Conservation (phyloP, 768 basidiomycete genomes). For the Artomyces pyxidatus region DNA sequence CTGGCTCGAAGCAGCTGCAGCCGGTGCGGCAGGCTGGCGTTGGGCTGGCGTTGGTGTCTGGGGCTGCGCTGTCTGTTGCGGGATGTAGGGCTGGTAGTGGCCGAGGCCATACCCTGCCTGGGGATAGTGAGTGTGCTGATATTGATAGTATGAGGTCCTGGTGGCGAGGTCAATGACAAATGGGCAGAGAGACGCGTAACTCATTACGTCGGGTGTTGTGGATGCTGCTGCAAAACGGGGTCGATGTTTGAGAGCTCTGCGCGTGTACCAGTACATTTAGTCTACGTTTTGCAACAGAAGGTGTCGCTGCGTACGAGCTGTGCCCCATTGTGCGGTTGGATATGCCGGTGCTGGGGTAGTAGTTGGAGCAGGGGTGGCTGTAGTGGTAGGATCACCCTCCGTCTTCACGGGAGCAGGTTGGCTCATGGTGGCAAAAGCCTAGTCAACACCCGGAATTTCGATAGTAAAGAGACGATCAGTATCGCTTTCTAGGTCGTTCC, state of each 20-base stretch:
- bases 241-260: slow-evolving; percentile 19
- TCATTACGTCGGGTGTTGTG: slow-evolving; percentile 14
- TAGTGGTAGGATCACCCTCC: slow-evolving; percentile 6
- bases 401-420: slow-evolving; percentile 3
- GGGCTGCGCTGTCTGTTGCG: slow-evolving; percentile 18
- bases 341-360: slow-evolving; percentile 10
- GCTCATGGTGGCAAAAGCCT: no score
- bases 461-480: no score
- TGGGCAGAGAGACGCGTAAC: not conserved
- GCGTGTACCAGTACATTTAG: no score
- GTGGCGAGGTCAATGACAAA: slow-evolving; percentile 2
- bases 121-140: slow-evolving; percentile 18
- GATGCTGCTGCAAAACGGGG: slow-evolving; percentile 16
- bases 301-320: slow-evolving; percentile 12
- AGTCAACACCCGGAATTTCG: no score
- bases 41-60: slow-evolving; percentile 13
- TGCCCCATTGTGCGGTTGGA: slow-evolving; percentile 5
- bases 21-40: slow-evolving; percentile 1
- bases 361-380: slow-evolving; percentile 3
- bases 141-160: slow-evolving; percentile 16
- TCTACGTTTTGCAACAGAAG: no score
- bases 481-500: no score
- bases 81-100: slow-evolving; percentile 22
- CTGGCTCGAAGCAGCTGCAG: slow-evolving; percentile 5
- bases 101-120: slow-evolving; percentile 23